phyloP scores from a whole-genome alignment of 148 eudicot genomes.

The Camellia japonica region DNA sequence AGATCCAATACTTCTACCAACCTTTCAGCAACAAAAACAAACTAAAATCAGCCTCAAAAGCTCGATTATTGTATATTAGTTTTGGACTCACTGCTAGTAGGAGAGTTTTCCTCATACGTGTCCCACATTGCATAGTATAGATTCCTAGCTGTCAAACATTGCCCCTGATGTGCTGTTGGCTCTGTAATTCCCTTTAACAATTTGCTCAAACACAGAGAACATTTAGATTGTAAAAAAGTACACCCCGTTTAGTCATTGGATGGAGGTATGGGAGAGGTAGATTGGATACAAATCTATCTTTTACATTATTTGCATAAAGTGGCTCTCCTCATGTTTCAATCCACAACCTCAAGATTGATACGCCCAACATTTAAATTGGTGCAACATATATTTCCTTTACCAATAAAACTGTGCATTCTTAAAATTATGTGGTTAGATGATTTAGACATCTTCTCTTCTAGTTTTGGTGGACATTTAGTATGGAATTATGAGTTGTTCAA shows the following conservation, averaged over 20 bases:
- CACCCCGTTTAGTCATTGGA: too few relatives aligned
- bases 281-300: too few relatives aligned
- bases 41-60: too few relatives aligned
- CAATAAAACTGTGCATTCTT: too few relatives aligned
- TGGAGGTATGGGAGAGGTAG: too few relatives aligned
- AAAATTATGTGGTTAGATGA: background rate
- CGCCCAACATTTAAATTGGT: background rate
- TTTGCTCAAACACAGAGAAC: background rate
- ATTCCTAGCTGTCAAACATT: background rate
- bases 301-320: too few relatives aligned
- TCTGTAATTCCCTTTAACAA: background rate
- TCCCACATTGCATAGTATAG: background rate
- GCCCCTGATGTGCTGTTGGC: background rate
- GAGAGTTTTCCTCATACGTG: background rate
- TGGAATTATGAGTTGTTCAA: background rate
- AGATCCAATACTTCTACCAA: too few relatives aligned
- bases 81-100: background rate
- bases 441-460: background rate
- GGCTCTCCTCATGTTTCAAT: too few relatives aligned
- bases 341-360: too few relatives aligned
- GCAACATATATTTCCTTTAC: background rate
- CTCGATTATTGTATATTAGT: too few relatives aligned
- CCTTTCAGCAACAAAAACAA: too few relatives aligned
- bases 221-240: background rate
- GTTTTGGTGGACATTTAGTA: background rate